Evolutionary conservation across 257 asterid species (phyloP).

Genomic region (Lavandula angustifolia): DNA sequence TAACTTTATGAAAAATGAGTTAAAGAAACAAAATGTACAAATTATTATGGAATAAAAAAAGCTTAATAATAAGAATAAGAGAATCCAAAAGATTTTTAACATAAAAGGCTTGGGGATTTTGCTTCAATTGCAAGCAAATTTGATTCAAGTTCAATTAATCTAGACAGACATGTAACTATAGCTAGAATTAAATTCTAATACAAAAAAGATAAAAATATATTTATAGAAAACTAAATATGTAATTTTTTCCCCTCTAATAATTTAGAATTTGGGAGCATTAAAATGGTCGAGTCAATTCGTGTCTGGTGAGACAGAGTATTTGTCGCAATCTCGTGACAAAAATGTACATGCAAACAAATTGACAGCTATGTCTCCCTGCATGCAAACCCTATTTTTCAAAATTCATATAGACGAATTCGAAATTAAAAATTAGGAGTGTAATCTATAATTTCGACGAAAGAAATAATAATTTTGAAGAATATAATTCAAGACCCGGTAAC

Average conservation of each 20-base stretch:
- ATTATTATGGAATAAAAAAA: conserved; percentile 16
- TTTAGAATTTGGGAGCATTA: conserved; percentile 4
- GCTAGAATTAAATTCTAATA: too few relatives aligned
- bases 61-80: not conserved
- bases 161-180: not conserved
- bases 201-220: not conserved
- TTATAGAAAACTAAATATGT: not conserved
- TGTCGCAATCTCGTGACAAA: conserved; percentile 36
- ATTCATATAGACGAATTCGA: too few relatives aligned
- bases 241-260: not conserved
- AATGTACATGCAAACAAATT: conserved; percentile 36
- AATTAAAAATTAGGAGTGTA: too few relatives aligned
- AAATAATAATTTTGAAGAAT: too few relatives aligned
- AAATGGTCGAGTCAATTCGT: conserved; percentile 35
- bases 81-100: conserved; percentile 4
- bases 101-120: not conserved
- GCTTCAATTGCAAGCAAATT: conserved; percentile 29
- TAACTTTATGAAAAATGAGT: not conserved
- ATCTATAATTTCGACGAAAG: too few relatives aligned
- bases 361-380: conserved; percentile 36
- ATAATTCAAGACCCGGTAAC: too few relatives aligned
- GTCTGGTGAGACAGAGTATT: conserved; percentile 33
- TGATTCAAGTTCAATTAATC: not conserved
- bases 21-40: conserved; percentile 1
- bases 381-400: conserved; percentile 7